Evolutionary conservation across 768 basidiomycete genomes (phyloP), one percentile per base, ranked within the genome.

Genomic region (Suillus luteus): DNA sequence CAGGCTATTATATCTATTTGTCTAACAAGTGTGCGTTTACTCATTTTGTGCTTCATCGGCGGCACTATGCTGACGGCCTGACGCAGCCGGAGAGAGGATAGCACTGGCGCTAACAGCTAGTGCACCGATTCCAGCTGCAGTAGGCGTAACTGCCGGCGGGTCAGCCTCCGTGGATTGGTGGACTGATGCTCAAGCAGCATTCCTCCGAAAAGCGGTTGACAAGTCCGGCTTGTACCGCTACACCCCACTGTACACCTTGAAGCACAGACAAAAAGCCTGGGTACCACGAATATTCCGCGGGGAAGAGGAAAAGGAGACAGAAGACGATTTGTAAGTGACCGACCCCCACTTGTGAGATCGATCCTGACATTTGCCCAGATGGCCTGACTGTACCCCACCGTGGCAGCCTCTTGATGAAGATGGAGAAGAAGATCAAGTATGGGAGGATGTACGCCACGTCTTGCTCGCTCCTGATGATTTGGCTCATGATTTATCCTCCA

Each of bases 1-100:
- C 76, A 12, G 79, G 78, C 1, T 72, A 67, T 31, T 72, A 70
- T 55, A 71, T 77, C 70, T 80, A 75, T 22, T 66, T 76, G 35
- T 75, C 73, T 37, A 65, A 73, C 58, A 76, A 72, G 49, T 58
- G 61, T 62, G 40, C 22, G 49, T 62, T 22, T 19, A 51, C 37
- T 44, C 22, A 15, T 3, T 8, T 52, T 10, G 41, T 31, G 17
- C 2, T 33, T 33, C 19, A 33, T 33, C 19, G 1, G 19, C 10
- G 3, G 12, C 3, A 63, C 70, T 71, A 38, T n/a, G 44, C 22
- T 37, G 2, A 19, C 3, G n/a, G 1, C 19, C 11, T 61, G 46
- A n/a, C 59, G 24, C 49, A 74, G 75, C 67, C 6, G 71, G 71
- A 5, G 67, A 75, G 38, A 70, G 60, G 17, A 12, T 73, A 38